Evolutionary conservation across 2,329 filamentous ascomycete species (phyloP).

Genomic region (Apiospora rasikravindrae): DNA sequence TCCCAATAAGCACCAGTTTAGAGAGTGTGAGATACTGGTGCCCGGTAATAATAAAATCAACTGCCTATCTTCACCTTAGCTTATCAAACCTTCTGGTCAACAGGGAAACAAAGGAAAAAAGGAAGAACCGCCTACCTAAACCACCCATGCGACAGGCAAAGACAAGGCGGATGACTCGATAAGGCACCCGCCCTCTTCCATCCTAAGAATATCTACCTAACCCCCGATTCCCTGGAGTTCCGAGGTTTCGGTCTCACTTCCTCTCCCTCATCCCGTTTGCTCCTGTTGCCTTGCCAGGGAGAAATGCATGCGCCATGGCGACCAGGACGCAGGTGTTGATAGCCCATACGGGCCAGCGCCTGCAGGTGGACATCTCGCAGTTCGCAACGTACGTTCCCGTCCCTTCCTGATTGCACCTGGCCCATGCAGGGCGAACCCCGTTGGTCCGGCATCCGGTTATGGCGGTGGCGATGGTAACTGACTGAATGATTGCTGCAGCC

Average conservation of each 20-base stretch:
- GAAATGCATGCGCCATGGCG: constrained; percentile 48
- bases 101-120: constrained; percentile 4
- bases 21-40: not conserved
- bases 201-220: not conserved
- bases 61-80: not conserved
- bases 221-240: not conserved
- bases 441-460: constrained; percentile 24
- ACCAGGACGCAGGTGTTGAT: constrained; percentile 93
- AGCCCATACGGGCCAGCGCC: constrained; percentile 88
- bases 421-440: constrained; percentile 6
- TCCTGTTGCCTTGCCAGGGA: constrained; percentile 5
- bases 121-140: constrained; percentile 1
- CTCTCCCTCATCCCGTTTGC: not conserved
- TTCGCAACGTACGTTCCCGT: constrained; percentile 70
- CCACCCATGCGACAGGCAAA: constrained; percentile 7
- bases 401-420: constrained; percentile 13
- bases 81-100: constrained; percentile 6
- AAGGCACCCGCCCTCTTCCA: constrained; percentile 2
- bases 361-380: constrained; percentile 76
- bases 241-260: not conserved
- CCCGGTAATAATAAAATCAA: not conserved
- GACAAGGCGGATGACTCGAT: constrained; percentile 17
- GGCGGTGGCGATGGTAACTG: constrained; percentile 31
- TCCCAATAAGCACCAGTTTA: constrained; percentile 2
- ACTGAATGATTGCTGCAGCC: constrained; percentile 48